These are phyloP conservation scores for Parathielavia hyrcaniae DNA, from an alignment of 495 filamentous ascomycete genomes.

Conservation along the genomic window DNA sequence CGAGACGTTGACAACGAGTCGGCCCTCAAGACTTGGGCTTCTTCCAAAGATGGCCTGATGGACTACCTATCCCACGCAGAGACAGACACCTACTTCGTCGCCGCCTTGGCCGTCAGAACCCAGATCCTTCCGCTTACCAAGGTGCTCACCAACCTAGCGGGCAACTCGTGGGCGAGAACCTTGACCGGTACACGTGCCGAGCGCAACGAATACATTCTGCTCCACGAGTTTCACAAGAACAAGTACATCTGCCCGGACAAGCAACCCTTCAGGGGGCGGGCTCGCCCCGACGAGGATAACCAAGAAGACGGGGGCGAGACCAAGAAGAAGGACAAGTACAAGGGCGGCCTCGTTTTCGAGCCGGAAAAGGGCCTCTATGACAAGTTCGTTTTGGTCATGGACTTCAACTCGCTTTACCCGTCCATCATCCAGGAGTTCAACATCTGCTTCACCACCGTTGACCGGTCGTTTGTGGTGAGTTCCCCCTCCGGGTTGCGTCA, in stretches of 20 bases:
- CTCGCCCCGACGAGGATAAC: conserved; percentile 57
- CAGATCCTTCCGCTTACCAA: conserved; percentile 94
- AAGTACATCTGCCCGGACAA: conserved; percentile 99
- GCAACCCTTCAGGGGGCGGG: conserved; percentile 60
- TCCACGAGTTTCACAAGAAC: conserved; percentile 91
- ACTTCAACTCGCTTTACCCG: conserved; percentile 98
- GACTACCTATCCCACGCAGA: conserved; percentile 91
- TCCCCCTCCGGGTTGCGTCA: conserved; percentile 2
- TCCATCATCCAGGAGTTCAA: conserved; percentile 99
- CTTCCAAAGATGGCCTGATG: conserved; percentile 75
- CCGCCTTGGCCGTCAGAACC: conserved; percentile 75
- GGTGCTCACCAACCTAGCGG: conserved; percentile 90
- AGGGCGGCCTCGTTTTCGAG: conserved; percentile 96
- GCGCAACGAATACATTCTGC: conserved; percentile 97
- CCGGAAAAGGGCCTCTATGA: conserved; percentile 96
- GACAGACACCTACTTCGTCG: conserved; percentile 90
- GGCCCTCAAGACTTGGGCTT: conserved; percentile 83
- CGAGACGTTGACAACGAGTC: conserved; percentile 81
- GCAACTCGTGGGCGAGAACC: conserved; percentile 97
- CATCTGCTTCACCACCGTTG: conserved; percentile 97
- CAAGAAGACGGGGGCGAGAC: conserved; percentile 55
- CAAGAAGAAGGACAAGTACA: conserved; percentile 98
- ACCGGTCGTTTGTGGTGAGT: conserved; percentile 58
- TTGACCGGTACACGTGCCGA: conserved; percentile 92
- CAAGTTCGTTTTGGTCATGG: conserved; percentile 96